Percentiles rank a stretch among this genome's conserved stretches.
phyloP scores from a whole-genome alignment of 306 rosid species.

The Quercus wislizeni region DNA sequence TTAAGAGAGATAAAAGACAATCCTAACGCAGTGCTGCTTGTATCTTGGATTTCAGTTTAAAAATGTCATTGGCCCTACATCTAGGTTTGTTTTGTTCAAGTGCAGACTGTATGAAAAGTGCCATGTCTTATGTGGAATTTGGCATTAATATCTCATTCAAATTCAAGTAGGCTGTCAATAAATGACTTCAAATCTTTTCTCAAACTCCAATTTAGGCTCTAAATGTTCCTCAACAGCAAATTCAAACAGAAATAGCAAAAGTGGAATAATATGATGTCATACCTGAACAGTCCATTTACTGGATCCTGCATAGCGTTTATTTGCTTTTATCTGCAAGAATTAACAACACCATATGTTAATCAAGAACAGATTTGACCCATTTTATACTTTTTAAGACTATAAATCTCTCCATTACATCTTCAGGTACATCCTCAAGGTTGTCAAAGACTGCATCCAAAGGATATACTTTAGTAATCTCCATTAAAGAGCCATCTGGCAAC shows the following conservation, averaged over 20 bases:
- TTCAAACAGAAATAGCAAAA: not conserved
- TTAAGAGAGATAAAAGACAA: not conserved
- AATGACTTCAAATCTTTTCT: not conserved
- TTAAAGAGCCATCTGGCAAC: conserved; percentile 83
- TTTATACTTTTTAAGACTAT: not conserved
- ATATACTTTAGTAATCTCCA: conserved; percentile 87
- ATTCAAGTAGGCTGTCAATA: not conserved
- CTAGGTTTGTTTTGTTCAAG: not conserved
- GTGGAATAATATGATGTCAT: conserved; percentile 8
- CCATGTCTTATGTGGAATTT: not conserved
- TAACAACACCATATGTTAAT: not conserved
- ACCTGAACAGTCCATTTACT: conserved; percentile 90
- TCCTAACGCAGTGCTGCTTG: not conserved
- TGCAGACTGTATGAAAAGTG: not conserved
- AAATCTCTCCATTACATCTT: conserved; percentile 59
- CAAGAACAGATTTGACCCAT: not conserved
- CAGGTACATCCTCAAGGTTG: conserved; percentile 88
- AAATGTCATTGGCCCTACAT: not conserved
- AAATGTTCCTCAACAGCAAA: not conserved
- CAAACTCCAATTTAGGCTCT: not conserved
- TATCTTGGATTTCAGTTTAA: not conserved
- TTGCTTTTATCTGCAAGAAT: conserved; percentile 60
- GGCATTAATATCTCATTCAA: not conserved
- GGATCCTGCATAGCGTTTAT: conserved; percentile 97
- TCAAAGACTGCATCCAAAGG: conserved; percentile 95